phyloP scores from a whole-genome alignment of 2,329 filamentous ascomycete species.

The Phyllosticta ampelicida region DNA sequence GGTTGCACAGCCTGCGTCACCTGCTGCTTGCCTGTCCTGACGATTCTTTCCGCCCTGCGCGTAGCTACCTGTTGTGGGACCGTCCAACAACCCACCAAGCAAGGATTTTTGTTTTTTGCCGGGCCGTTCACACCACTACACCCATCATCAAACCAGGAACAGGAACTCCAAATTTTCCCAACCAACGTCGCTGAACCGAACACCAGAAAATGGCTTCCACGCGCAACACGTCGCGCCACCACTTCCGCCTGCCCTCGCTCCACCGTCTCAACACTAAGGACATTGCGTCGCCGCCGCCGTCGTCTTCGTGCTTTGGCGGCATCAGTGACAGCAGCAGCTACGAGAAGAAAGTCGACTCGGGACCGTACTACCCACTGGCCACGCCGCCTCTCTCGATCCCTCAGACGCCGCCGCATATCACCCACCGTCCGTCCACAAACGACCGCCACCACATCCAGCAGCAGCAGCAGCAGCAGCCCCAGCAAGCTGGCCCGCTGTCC shows the following conservation, averaged over 20 bases:
- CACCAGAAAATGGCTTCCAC: neutral
- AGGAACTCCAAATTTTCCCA: neutral
- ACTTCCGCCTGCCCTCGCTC: slow-evolving; percentile 8
- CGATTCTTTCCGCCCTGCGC: no score
- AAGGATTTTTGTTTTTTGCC: no score
- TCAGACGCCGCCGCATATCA: slow-evolving; percentile 17
- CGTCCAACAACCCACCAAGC: no score
- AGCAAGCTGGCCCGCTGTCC: neutral
- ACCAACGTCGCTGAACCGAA: neutral
- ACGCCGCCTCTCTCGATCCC: neutral
- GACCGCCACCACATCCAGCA: slow-evolving; percentile 18
- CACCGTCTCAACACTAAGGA: slow-evolving; percentile 10
- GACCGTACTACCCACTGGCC: slow-evolving; percentile 2
- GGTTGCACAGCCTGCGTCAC: no score
- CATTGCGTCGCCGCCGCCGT: neutral
- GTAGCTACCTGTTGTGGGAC: no score
- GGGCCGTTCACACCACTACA: no score
- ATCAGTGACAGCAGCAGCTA: neutral
- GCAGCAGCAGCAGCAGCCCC: neutral
- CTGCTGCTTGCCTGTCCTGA: no score
- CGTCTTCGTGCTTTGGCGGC: neutral
- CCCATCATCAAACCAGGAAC: no score
- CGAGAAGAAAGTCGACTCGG: no score
- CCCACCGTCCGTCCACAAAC: slow-evolving; percentile 5
- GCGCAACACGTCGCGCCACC: neutral